Evolutionary conservation across 164 flowering plant genomes (phyloP).

Genomic region (Vitis riparia): DNA sequence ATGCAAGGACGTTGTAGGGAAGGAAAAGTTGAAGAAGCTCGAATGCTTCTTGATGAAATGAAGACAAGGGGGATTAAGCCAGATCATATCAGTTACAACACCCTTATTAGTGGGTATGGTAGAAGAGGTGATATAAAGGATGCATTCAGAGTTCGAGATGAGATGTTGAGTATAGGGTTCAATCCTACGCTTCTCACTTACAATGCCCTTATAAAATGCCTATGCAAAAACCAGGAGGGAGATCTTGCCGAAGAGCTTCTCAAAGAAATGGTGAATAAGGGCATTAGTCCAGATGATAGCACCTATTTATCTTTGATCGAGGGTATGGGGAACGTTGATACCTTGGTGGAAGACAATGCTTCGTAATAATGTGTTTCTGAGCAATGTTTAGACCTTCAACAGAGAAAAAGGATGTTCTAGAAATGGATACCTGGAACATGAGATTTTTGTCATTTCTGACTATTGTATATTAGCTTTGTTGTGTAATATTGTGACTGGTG

Average conservation of each 20-base stretch:
- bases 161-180: constrained; percentile 75
- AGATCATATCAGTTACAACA: constrained; percentile 76
- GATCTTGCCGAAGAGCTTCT: constrained; percentile 68
- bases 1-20: constrained; percentile 74
- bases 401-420: neutral
- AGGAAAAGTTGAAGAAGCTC: constrained; percentile 83
- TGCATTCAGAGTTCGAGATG: constrained; percentile 71
- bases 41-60: constrained; percentile 70
- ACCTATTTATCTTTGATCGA: constrained; percentile 66
- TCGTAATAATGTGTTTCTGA: constrained; percentile 1
- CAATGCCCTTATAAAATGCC: constrained; percentile 80
- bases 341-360: constrained; percentile 8
- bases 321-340: constrained; percentile 36
- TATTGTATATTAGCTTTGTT: too few species aligned
- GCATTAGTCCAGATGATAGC: constrained; percentile 72
- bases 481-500: too few species aligned
- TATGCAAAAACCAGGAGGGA: constrained; percentile 66
- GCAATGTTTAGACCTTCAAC: neutral
- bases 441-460: neutral
- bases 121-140: constrained; percentile 71
- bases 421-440: neutral
- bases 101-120: constrained; percentile 84
- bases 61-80: constrained; percentile 69
- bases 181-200: constrained; percentile 82
- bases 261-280: constrained; percentile 77